phyloP scores from a whole-genome alignment of 768 basidiomycete species.

The Russula virescens region DNA sequence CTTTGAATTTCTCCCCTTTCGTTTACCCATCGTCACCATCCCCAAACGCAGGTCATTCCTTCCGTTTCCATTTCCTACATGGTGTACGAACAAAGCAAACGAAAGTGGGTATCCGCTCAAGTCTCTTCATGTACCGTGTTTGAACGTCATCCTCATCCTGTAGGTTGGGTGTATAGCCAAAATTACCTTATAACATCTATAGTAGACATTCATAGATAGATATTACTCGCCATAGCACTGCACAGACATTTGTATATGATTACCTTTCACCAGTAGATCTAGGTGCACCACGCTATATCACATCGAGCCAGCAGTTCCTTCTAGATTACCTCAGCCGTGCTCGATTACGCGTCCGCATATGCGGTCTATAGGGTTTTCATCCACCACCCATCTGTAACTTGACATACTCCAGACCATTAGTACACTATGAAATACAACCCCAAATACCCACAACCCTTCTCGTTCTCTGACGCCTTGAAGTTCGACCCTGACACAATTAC shows the following conservation, averaged over 20 bases:
- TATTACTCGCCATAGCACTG: neutral
- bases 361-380: too few species aligned
- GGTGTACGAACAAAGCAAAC: conserved; percentile 84
- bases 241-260: conserved; percentile 5
- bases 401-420: neutral
- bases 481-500: conserved; percentile 63
- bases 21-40: neutral
- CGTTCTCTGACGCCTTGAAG: conserved; percentile 53
- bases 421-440: conserved; percentile 57
- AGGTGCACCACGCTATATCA: too few species aligned
- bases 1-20: neutral
- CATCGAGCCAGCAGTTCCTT: neutral
- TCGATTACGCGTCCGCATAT: too few species aligned
- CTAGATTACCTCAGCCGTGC: neutral
- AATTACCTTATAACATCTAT: conserved; percentile 11
- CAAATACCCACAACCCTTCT: conserved; percentile 70
- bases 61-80: conserved; percentile 96
- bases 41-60: conserved; percentile 68
- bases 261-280: conserved; percentile 3
- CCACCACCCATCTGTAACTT: neutral
- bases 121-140: neutral
- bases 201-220: conserved; percentile 2
- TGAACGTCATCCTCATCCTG: neutral
- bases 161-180: conserved; percentile 18
- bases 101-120: conserved; percentile 46